Percentiles rank a stretch among this genome's conserved stretches.
These are phyloP conservation scores for Colletotrichum echinochloae DNA, from an alignment of 2,329 filamentous ascomycete genomes.

Conservation along the genomic window DNA sequence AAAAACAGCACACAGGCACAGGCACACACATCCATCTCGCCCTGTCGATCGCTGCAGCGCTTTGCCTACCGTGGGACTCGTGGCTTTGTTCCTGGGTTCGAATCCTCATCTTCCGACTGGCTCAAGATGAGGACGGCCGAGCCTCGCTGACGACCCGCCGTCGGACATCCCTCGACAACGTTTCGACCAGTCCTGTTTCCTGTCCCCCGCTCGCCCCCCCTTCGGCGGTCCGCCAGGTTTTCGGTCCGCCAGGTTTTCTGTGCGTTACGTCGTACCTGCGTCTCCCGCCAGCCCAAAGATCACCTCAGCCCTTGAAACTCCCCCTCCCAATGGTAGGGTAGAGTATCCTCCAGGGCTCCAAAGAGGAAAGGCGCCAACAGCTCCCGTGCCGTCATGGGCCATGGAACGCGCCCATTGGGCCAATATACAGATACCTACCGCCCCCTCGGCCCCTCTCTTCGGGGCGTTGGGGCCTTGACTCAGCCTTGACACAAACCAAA, in stretches of 20 bases:
- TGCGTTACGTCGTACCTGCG: constrained; percentile 33
- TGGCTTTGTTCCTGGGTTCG: constrained; percentile 17
- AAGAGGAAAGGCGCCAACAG: constrained; percentile 7
- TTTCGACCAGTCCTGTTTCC: constrained; percentile 1
- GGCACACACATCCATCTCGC: constrained; percentile 5
- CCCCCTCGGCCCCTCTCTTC: constrained; percentile 13
- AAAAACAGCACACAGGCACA: constrained; percentile 30
- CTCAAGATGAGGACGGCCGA: constrained; percentile 1
- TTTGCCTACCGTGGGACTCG: constrained; percentile 27
- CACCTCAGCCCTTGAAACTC: constrained; percentile 17
- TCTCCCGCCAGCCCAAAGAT: constrained; percentile 23
- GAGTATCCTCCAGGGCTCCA: not conserved
- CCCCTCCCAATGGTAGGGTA: too few species aligned
- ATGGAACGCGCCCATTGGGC: not conserved
- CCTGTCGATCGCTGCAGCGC: constrained; percentile 37
- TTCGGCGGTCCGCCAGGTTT: constrained; percentile 6
- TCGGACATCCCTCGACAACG: not conserved
- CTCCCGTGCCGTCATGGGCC: constrained; percentile 15
- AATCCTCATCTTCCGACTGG: constrained; percentile 35
- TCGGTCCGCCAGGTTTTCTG: constrained; percentile 13
- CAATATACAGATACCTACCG: constrained; percentile 7
- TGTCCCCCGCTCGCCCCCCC: not conserved
- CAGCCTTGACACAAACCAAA: constrained; percentile 8
- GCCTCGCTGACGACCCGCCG: constrained; percentile 26
- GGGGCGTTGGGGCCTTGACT: not conserved